Evolutionary conservation across 768 basidiomycete species (phyloP).

Genomic region (Hirschioporus abietinus): DNA sequence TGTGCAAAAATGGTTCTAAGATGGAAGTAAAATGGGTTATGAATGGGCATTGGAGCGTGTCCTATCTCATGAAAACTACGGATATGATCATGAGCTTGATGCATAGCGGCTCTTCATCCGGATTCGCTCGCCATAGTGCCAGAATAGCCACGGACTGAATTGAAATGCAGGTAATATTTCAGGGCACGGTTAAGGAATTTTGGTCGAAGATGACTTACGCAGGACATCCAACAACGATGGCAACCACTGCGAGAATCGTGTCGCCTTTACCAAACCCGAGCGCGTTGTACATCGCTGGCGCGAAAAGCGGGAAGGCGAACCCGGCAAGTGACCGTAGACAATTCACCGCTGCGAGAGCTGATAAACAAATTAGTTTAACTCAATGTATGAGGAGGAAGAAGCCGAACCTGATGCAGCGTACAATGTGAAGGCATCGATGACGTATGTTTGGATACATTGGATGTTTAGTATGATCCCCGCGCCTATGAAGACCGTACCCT

Average conservation of each 20-base stretch:
- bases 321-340: conserved; percentile 26
- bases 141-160: conserved; percentile 40
- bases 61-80: no score
- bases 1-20: no score
- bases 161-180: conserved; percentile 1
- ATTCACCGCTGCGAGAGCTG: conserved; percentile 33
- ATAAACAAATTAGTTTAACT: background rate
- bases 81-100: background rate
- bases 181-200: no score
- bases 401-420: conserved; percentile 11
- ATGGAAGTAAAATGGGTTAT: no score
- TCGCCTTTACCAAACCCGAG: conserved; percentile 27
- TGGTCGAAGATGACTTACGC: conserved; percentile 5
- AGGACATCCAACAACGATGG: conserved; percentile 20
- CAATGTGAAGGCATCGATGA: conserved; percentile 19
- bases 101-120: conserved; percentile 44
- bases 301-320: conserved; percentile 31
- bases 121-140: conserved; percentile 44
- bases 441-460: conserved; percentile 24
- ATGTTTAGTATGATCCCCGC: conserved; percentile 22
- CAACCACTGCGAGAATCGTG: conserved; percentile 20
- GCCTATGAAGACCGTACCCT: conserved; percentile 14
- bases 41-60: no score
- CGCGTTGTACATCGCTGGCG: conserved; percentile 21
- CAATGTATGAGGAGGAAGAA: conserved; percentile 1